phyloP scores from a whole-genome alignment of 257 asterid genomes.

The Anisodus tanguticus region DNA sequence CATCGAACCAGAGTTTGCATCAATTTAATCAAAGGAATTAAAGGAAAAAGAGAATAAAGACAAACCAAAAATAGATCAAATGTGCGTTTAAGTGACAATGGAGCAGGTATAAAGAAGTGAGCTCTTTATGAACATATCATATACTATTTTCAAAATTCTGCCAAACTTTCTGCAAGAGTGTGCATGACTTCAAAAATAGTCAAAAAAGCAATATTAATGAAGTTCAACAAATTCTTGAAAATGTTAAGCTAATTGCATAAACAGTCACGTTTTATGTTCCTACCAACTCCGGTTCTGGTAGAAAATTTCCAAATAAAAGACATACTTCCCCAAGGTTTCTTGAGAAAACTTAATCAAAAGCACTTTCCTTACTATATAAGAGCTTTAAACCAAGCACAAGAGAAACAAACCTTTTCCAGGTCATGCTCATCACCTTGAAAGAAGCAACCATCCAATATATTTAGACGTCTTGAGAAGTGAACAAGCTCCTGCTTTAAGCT shows the following conservation, averaged over 20 bases:
- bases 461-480: constrained; percentile 58
- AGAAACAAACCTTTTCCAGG: constrained; percentile 73
- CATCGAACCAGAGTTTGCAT: constrained; percentile 22
- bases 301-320: background rate
- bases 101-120: constrained; percentile 6
- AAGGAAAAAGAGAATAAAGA: background rate
- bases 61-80: background rate
- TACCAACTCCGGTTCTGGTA: constrained; percentile 10
- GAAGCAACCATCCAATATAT: constrained; percentile 52
- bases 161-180: background rate
- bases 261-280: constrained; percentile 10
- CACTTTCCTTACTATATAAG: background rate
- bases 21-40: background rate
- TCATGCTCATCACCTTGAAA: constrained; percentile 45
- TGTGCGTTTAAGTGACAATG: background rate
- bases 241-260: constrained; percentile 12
- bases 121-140: constrained; percentile 5
- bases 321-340: constrained; percentile 21
- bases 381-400: constrained; percentile 27
- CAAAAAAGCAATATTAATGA: background rate
- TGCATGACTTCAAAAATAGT: background rate
- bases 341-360: constrained; percentile 2
- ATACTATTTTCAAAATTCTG: constrained; percentile 20
- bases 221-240: constrained; percentile 1
- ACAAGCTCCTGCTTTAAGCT: constrained; percentile 59